Base-by-base conservation (phyloP, 1,139 yeast species). In the Groenewaldozyma auringiensis region DNA sequence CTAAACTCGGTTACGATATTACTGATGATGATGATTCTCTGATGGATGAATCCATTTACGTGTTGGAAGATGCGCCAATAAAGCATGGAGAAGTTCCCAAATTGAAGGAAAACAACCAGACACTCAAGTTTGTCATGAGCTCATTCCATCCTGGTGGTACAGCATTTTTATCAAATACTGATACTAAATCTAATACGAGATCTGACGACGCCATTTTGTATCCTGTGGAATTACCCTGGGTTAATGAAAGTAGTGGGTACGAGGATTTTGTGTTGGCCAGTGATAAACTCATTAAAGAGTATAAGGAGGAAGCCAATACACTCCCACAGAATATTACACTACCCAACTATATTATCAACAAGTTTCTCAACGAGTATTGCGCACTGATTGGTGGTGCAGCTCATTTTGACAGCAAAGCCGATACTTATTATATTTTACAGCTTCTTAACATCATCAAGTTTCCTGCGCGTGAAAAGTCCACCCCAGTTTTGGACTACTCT, bases 111-210 rank as follows among this genome's bases (percentile, higher is more conserved):
- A 49, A 63, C 21, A 63, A 70, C 3, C 57, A 74, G 45, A 60
- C 66, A 6, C 52, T 76, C 35, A 68, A 68, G 41, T 74, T 72
- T 50, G 62, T 64, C 45, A 48, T 73, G 41, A 67, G 66, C 43
- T 72, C 76, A 2, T 60, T 68, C 16, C 58, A 68, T 2, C 58
- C 63, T 16, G 69, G 67, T 38, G 70, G 72, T 21, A 63, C 65
- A 50, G 68, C 72, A 17, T 70, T 68, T 35, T 11, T 35, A 4
- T 20, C 38, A 4, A 16, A 20, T 4, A 35, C 38, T 9, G 18
- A 14, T n/a, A 21, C 21, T 20, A 4, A 4, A 14, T 16, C 13
- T 9, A 17, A 18, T 18, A 20, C 8, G 14, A 57, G 56, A 3
- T 65, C 62, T 40, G 71, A 67, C 47, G 55, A 59, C 2, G 60